These are phyloP conservation scores for Collybiopsis luxurians DNA, from an alignment of 768 basidiomycete genomes.

Conservation along the genomic window DNA sequence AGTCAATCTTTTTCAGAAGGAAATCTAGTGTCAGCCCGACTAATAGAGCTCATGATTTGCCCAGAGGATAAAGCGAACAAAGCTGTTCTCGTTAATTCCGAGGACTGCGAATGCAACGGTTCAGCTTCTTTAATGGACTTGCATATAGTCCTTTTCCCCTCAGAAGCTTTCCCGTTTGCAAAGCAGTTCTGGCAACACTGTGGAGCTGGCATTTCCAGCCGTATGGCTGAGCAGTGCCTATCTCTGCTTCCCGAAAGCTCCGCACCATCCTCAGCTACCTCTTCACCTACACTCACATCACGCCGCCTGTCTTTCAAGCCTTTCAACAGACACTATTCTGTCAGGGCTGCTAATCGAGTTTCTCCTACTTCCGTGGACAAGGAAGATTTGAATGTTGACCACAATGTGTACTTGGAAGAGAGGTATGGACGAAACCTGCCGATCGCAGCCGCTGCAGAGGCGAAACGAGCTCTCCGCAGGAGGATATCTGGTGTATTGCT, in stretches of 20 bases:
- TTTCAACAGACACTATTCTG: conserved; percentile 59
- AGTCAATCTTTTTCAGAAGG: conserved; percentile 42
- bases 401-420: conserved; percentile 83
- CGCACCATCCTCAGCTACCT: conserved; percentile 22
- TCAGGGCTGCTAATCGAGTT: conserved; percentile 24
- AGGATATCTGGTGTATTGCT: conserved; percentile 86
- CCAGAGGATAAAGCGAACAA: conserved; percentile 46
- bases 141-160: conserved; percentile 79
- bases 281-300: conserved; percentile 22
- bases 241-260: conserved; percentile 55
- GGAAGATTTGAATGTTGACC: conserved; percentile 61
- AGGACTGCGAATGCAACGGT: conserved; percentile 20
- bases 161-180: conserved; percentile 56
- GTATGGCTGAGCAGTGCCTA: conserved; percentile 81
- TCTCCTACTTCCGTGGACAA: neutral
- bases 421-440: conserved; percentile 92
- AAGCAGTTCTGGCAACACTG: conserved; percentile 98
- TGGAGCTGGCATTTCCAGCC: conserved; percentile 86
- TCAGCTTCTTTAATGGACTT: conserved; percentile 50
- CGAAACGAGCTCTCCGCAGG: conserved; percentile 84
- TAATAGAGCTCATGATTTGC: conserved; percentile 70
- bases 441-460: conserved; percentile 63
- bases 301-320: conserved; percentile 37
- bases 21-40: conserved; percentile 45
- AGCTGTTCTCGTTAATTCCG: conserved; percentile 19